Base-by-base conservation (phyloP, 2,329 filamentous ascomycete species). In the Ceratocystis harringtonii region DNA sequence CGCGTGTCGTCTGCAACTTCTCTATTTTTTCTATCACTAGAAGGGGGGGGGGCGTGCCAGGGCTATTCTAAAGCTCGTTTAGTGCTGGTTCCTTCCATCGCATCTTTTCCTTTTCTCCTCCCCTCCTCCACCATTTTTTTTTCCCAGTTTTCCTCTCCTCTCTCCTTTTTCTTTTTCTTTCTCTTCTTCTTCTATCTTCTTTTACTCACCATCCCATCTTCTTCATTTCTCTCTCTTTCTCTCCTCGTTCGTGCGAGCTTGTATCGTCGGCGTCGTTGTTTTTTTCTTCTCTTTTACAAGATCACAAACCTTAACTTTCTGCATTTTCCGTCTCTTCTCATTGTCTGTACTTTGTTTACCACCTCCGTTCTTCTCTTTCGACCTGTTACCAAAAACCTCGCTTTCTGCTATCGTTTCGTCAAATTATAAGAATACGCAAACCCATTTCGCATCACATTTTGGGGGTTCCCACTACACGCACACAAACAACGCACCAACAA, bases 171-270 rank as follows among this genome's bases (percentile, higher is more conserved):
- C 70, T 64, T 70, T 66, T 70, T 73, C 69, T 71, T 71, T 71
- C 73, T 71, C 65, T 68, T 69, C 69, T 71, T 70, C 69, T 71
- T 71, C 69, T 66, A 71, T 71, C 70, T 70, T 70, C 68, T 69
- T 68, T 69, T 66, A 71, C 69, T 72, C 69, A 71, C 70, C 70
- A 71, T 70, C 69, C 71, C 70, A 71, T 71, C 70, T 70, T 72
- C 70, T 71, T 72, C 72, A 71, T 70, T 41, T 41, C 36, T 71
- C 71, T 70, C 72, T 70, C 70, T 70, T 70, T 72, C 61, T 68
- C 70, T 70, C 69, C 70, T 71, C 72, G 70, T 72, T 71, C 70
- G 67, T 63, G 63, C 65, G 65, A 69, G 69, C 64, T 69, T 67
- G 70, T 70, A 70, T 72, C 71, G 71, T 73, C 68, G 70, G 69